These are phyloP conservation scores for Tulasnella sp. DNA, from an alignment of 768 basidiomycete genomes.

Conservation along the genomic window DNA sequence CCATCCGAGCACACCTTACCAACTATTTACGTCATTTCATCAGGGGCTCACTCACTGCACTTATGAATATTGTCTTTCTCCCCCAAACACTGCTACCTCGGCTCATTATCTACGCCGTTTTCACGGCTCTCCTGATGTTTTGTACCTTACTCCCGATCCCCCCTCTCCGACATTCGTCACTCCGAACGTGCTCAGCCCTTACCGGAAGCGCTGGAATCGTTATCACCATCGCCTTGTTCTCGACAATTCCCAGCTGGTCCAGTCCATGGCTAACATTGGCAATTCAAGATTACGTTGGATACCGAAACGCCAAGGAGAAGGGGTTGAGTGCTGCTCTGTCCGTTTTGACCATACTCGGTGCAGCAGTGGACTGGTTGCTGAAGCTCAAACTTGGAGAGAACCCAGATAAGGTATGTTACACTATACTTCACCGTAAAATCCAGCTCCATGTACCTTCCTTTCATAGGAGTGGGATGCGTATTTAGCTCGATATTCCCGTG, in stretches of 20 bases:
- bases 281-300: conserved; percentile 35
- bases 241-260: conserved; percentile 35
- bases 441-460: background rate
- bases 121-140: conserved; percentile 30
- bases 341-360: conserved; percentile 38
- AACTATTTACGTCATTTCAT: background rate
- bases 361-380: conserved; percentile 43
- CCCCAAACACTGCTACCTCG: conserved; percentile 38
- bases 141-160: conserved; percentile 37
- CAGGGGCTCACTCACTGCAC: conserved; percentile 38
- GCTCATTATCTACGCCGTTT: conserved; percentile 32
- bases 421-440: background rate
- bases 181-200: conserved; percentile 42
- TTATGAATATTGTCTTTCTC: conserved; percentile 42
- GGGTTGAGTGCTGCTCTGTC: conserved; percentile 47
- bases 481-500: conserved; percentile 44
- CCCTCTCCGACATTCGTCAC: conserved; percentile 33
- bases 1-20: conserved; percentile 4
- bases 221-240: conserved; percentile 42
- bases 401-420: conserved; percentile 46
- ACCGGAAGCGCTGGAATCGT: conserved; percentile 47
- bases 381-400: conserved; percentile 46
- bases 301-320: conserved; percentile 39
- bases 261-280: conserved; percentile 50
- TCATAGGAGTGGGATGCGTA: conserved; percentile 56